Base-by-base conservation (phyloP, 2,329 filamentous ascomycete species). In the Penicillium aurantiogriseum region DNA sequence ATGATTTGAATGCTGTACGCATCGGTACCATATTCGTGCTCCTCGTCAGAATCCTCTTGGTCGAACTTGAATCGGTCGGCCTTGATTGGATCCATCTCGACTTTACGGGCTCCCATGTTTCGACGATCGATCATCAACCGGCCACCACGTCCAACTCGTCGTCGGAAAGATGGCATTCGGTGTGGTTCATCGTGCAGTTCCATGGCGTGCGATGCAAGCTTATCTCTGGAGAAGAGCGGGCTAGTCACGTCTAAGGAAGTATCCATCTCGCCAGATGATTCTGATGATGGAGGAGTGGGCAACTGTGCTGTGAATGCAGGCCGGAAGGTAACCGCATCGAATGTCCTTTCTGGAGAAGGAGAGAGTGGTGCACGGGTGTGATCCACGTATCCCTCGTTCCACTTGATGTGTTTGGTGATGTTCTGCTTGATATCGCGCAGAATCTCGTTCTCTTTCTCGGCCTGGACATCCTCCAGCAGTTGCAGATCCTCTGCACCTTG, bases 321-420 rank as follows among this genome's bases (percentile, higher is more conserved):
- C 61, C 88, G 84, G 79, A 91, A 92, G 63, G 84, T 83, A 57
- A 61, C 59, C 6, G 81, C 76, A 62, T 88, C 82, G 65, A 80
- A 80, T 42, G 78, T 80, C 64, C 84, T 81, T 58, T 91, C 88
- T 68, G 85, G 81, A 43, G 90, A 85, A 23, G 92, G 92, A 50
- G 90, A 91, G 63, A 97, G 83, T 50, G 93, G 92, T 63, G 88
- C 87, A 78, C 88, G 87, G 60, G 93, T 97, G 71, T 92, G 83
- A 77, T 97, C 92, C 68, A 95, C 85, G 79, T 91, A 92, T 70
- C 90, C 89, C 67, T 90, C 83, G 76, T 97, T 97, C 92, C 93
- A 97, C 72, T 89, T 87, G 67, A 89, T 86, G 77, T 97, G 93
- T 76, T 94, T 93, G 67, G 88, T 84, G 54, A 95, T 87, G 76